Conservation (phyloP, 257 asterid species). For the Primulina huaijiensis region DNA sequence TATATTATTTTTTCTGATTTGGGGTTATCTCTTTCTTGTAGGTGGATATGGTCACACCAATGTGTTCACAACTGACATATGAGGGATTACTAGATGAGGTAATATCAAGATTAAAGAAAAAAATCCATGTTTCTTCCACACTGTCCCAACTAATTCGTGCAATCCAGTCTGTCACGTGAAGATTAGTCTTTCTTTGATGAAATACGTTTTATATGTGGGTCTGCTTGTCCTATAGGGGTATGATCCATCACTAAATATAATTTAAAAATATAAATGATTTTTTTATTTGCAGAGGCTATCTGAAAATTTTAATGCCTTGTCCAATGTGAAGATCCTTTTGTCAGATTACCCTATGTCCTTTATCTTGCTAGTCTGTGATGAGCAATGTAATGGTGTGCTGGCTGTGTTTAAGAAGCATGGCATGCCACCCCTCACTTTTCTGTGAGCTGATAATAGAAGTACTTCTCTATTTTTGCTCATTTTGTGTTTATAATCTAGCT, state of each 20-base stretch:
- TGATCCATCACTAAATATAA: background rate
- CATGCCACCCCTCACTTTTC: constrained; percentile 6
- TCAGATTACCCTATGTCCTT: constrained; percentile 11
- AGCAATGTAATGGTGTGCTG: constrained; percentile 13
- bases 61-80: constrained; percentile 89
- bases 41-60: constrained; percentile 99
- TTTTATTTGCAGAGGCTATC: constrained; percentile 18
- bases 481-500: constrained; percentile 38
- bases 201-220: background rate
- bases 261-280: background rate
- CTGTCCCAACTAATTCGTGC: background rate
- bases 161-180: background rate
- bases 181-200: background rate
- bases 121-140: background rate
- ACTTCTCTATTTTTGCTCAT: constrained; percentile 18
- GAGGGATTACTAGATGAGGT: constrained; percentile 98
- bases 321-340: constrained; percentile 19
- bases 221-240: background rate
- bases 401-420: constrained; percentile 9
- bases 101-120: constrained; percentile 19
- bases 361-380: constrained; percentile 14
- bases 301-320: constrained; percentile 10
- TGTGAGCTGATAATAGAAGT: constrained; percentile 10
- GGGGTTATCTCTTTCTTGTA: constrained; percentile 37
- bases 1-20: constrained; percentile 11